A percentile compares a stretch with the other conserved stretches of the same genome.
Conservation (phyloP, 225 moss, liverwort and hornwort species). For the Anthoceros angustus region DNA sequence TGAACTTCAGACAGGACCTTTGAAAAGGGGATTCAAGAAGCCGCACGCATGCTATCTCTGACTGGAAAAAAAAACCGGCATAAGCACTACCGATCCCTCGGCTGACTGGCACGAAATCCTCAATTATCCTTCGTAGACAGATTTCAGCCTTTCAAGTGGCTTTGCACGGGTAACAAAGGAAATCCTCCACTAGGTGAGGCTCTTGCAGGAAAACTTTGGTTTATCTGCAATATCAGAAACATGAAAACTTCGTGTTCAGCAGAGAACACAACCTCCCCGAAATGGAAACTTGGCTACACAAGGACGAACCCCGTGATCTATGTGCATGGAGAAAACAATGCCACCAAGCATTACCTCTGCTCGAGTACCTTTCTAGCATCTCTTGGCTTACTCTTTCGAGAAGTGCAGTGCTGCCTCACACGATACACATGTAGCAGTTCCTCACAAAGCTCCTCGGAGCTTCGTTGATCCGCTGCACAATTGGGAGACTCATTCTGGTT, state of each 20-base stretch:
- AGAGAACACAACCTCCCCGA: background rate
- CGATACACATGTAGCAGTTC: background rate
- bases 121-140: too few species aligned
- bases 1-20: too few species aligned
- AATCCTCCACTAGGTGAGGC: too few species aligned
- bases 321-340: background rate
- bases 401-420: background rate
- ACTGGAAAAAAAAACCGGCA: too few species aligned
- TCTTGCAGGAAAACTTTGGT: too few species aligned
- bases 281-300: background rate
- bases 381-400: background rate
- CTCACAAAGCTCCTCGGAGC: background rate
- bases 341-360: background rate
- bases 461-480: constrained; percentile 1
- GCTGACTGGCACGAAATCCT: too few species aligned
- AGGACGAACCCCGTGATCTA: background rate
- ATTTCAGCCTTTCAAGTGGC: too few species aligned
- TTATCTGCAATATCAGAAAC: constrained; percentile 5
- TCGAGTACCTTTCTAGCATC: background rate
- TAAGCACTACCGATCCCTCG: too few species aligned
- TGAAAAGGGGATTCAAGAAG: too few species aligned
- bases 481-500: constrained; percentile 3
- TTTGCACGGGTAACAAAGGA: too few species aligned
- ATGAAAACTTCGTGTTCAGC: background rate
- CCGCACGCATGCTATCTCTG: too few species aligned